Evolutionary conservation across 2,329 filamentous ascomycete species (phyloP).

Genomic region (Diaporthe sp.): DNA sequence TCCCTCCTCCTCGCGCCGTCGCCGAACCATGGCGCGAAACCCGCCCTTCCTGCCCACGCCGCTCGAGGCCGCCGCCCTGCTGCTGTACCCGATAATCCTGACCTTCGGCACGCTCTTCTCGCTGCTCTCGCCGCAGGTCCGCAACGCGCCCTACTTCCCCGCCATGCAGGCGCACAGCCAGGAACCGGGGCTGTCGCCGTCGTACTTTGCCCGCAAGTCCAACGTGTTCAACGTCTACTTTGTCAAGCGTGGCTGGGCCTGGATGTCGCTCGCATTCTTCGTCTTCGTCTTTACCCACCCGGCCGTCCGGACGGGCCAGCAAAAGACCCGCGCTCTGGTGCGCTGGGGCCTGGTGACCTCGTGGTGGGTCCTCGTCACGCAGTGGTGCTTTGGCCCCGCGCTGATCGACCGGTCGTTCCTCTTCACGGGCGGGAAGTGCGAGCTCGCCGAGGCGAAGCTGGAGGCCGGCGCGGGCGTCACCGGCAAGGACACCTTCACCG

Average conservation of each 20-base stretch:
- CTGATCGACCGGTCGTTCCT: slow-evolving; percentile 91
- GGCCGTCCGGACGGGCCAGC: slow-evolving; percentile 53
- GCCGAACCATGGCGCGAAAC: slow-evolving; percentile 51
- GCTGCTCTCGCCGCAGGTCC: slow-evolving; percentile 79
- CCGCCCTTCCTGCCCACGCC: slow-evolving; percentile 78
- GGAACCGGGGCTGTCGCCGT: slow-evolving; percentile 69
- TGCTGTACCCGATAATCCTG: slow-evolving; percentile 83
- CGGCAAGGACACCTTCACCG: slow-evolving; percentile 71
- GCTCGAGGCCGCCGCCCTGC: slow-evolving; percentile 75
- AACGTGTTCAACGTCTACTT: slow-evolving; percentile 95
- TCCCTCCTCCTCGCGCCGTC: neutral
- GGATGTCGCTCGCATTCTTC: slow-evolving; percentile 83
- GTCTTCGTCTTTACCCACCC: slow-evolving; percentile 80
- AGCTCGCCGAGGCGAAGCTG: slow-evolving; percentile 66
- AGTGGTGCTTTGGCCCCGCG: slow-evolving; percentile 95
- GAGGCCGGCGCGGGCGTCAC: slow-evolving; percentile 57
- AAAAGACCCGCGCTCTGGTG: slow-evolving; percentile 58
- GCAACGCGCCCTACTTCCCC: slow-evolving; percentile 73
- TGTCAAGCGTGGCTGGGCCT: slow-evolving; percentile 95
- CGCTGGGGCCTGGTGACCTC: slow-evolving; percentile 81
- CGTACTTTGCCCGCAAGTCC: slow-evolving; percentile 93
- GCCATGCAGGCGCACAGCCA: slow-evolving; percentile 73
- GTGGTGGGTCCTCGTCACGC: slow-evolving; percentile 89
- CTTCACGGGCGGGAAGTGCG: slow-evolving; percentile 89
- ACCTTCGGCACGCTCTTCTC: slow-evolving; percentile 87